A percentile compares a stretch with the other conserved stretches of the same genome.
Conservation (phyloP, 202 grass and related monocot genomes). For the Hordeum pubiflorum region DNA sequence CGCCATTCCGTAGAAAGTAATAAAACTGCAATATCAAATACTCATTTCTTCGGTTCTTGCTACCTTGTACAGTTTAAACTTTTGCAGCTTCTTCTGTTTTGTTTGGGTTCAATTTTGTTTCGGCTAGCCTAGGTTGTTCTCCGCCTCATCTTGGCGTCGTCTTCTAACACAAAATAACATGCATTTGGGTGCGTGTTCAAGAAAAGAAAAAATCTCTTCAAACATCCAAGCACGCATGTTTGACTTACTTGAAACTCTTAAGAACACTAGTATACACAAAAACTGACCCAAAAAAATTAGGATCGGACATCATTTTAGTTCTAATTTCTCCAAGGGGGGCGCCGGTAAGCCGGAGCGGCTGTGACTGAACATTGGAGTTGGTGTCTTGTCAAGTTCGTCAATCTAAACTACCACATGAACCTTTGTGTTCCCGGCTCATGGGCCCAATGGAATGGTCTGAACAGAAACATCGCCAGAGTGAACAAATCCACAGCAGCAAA, state of each 20-base stretch:
- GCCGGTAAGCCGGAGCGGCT: neutral
- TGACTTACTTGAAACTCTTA: neutral
- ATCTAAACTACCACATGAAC: constrained; percentile 79
- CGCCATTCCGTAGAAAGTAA: neutral
- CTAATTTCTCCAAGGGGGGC: neutral
- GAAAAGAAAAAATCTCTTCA: too few species aligned
- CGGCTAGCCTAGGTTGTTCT: neutral
- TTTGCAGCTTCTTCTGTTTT: neutral
- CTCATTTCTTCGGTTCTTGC: neutral
- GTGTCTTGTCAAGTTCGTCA: neutral
- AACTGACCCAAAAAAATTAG: neutral
- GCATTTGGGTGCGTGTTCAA: too few species aligned
- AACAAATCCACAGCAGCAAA: constrained; percentile 57
- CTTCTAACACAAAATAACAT: too few species aligned
- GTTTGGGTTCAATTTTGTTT: neutral
- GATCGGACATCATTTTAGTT: neutral
- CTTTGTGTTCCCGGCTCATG: constrained; percentile 73
- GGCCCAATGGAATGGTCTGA: constrained; percentile 68
- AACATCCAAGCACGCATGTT: too few species aligned
- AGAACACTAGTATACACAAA: neutral
- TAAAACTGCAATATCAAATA: neutral
- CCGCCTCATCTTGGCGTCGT: too few species aligned
- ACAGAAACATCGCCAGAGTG: constrained; percentile 68
- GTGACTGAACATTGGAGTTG: neutral
- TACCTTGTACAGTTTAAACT: too few species aligned